These are phyloP conservation scores for Gleditsia sinensis DNA, from an alignment of 306 rosid genomes.

Conservation along the genomic window DNA sequence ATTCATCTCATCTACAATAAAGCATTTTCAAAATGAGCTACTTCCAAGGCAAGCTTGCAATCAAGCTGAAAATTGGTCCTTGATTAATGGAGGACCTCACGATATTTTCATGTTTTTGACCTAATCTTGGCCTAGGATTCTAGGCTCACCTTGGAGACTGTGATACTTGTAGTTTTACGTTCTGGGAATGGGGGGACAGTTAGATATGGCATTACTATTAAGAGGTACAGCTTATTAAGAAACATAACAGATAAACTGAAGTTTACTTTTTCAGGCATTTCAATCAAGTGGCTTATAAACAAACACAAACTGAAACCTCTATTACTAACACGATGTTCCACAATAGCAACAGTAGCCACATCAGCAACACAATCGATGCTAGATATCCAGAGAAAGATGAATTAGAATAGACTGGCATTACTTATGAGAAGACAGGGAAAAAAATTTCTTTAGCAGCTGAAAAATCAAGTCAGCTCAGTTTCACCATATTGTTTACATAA, in stretches of 20 bases:
- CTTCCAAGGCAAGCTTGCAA: neutral
- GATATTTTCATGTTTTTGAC: neutral
- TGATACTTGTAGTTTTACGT: neutral
- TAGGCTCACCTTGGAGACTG: neutral
- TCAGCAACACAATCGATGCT: neutral
- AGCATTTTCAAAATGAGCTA: conserved; percentile 21
- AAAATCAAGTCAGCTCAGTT: neutral
- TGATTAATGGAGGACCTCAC: neutral
- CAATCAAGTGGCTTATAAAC: neutral
- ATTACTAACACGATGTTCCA: neutral
- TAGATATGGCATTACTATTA: neutral
- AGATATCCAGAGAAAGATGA: neutral
- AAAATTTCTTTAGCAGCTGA: neutral
- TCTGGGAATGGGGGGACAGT: neutral
- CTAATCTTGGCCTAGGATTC: neutral
- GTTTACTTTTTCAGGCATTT: neutral
- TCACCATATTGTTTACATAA: neutral
- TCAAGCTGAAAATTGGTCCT: neutral
- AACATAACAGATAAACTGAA: neutral
- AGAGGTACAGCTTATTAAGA: neutral
- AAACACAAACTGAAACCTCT: neutral
- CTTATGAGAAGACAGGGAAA: neutral
- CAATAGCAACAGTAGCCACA: neutral
- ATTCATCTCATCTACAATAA: neutral
- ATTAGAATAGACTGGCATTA: neutral